Evolutionary conservation across 2,329 filamentous ascomycete species (phyloP), one percentile per base, ranked within the genome.

Genomic region (Monilinia fructicola): DNA sequence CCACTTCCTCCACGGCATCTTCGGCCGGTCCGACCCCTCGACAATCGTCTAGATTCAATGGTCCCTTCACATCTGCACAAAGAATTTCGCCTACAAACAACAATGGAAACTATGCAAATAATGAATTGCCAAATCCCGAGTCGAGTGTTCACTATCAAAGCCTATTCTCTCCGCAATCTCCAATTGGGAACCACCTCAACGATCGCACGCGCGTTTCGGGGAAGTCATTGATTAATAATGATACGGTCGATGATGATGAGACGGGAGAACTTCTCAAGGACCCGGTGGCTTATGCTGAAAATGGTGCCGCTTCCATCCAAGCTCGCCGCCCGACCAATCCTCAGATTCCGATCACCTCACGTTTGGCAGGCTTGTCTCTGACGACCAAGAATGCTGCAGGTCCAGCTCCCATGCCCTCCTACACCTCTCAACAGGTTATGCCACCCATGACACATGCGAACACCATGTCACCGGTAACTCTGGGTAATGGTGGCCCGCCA

Each of bases 101-200:
- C 67, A 87, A 83, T 68, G 80, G 80, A 53, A 78, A 81, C 62
- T 83, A 83, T 73, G 80, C 81, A 70, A 83, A 82, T 66, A 83
- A 81, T 68, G 87, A 90, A 68, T 81, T 90, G 59, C 80, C 84
- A n/a, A 83, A 84, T 62, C 81, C 84, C 3, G 86, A 87, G 42
- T 78, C 80, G 4, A 83, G 74, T 64, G 76, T 79, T 21, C 80
- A 82, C 67, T 86, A 86, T 71, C 85, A 88, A 70, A 87, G 81
- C 68, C 78, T 91, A 35, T 93, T 92, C 78, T 90, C 88, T 16
- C 86, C 89, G 0, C 89, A 90, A 71, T 92, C 90, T 7, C 90
- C 90, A 1, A 88, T 92, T 65, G 87, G 86, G 53, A 90, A 88
- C 74, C 85, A 89, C 64, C 81, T 90, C n/a, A 81, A 81, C n/a